Conservation (phyloP, 441 rosid genomes). For the Erodium moschatum region DNA sequence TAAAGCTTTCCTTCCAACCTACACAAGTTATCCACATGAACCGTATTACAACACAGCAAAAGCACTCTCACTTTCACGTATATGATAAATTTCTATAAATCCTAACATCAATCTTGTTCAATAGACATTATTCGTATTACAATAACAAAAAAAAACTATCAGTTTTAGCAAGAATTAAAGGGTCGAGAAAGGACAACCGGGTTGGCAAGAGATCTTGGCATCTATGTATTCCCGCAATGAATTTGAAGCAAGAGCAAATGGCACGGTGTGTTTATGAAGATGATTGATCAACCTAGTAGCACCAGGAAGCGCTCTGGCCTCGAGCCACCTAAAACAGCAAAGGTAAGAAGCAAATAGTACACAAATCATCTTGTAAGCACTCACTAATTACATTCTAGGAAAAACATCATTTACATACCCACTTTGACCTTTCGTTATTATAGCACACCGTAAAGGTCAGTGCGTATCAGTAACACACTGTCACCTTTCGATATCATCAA, state of each 20-base stretch:
- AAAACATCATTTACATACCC: too few species aligned
- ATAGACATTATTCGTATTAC: not conserved
- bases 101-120: not conserved
- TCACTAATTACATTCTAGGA: not conserved
- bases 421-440: too few species aligned
- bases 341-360: not conserved
- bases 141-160: not conserved
- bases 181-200: slow-evolving; percentile 19
- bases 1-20: slow-evolving; percentile 38
- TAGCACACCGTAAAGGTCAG: too few species aligned
- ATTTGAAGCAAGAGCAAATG: slow-evolving; percentile 41
- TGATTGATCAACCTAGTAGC: slow-evolving; percentile 37
- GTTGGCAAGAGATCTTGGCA: slow-evolving; percentile 29
- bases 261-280: slow-evolving; percentile 30
- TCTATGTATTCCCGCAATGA: slow-evolving; percentile 32
- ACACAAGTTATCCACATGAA: not conserved
- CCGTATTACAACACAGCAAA: not conserved
- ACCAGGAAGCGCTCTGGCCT: slow-evolving; percentile 34
- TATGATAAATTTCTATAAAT: not conserved
- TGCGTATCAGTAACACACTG: too few species aligned
- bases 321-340: slow-evolving; percentile 26
- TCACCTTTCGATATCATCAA: too few species aligned
- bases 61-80: too few species aligned
- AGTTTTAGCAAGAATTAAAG: slow-evolving; percentile 1
- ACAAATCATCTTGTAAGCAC: not conserved